Conservation (phyloP, 1,284 basidiomycete species). For the Puccinia horiana region DNA sequence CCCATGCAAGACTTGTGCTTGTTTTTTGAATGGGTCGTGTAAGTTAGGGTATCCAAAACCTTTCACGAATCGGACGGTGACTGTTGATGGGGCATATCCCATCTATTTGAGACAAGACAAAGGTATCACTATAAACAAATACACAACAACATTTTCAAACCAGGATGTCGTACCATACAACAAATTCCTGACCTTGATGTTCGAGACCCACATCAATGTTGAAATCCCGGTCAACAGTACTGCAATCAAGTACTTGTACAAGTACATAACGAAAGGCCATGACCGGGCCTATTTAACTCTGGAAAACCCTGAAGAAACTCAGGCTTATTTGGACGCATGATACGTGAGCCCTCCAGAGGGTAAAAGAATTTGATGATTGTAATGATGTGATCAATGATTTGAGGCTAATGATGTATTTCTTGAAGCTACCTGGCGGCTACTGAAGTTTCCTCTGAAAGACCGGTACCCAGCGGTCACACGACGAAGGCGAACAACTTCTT, state of each 20-base stretch:
- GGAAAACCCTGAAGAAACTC: not conserved
- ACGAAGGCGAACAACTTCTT: not conserved
- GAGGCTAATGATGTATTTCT: too few relatives aligned
- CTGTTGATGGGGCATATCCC: not conserved
- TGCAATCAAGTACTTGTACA: conserved; percentile 19
- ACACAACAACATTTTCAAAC: not conserved
- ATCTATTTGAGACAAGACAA: not conserved
- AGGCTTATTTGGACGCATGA: not conserved
- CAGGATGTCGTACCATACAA: conserved; percentile 18
- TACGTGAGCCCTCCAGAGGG: conserved; percentile 23
- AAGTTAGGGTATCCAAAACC: conserved; percentile 7
- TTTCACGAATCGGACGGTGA: not conserved
- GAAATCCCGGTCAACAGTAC: not conserved
- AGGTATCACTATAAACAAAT: not conserved
- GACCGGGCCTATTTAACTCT: not conserved
- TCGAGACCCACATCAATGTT: conserved; percentile 27
- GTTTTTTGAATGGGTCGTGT: not conserved
- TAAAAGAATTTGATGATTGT: too few relatives aligned
- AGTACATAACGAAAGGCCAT: conserved; percentile 27
- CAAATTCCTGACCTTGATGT: not conserved
- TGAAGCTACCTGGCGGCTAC: not conserved
- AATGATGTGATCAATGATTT: too few relatives aligned
- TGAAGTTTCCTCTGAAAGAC: not conserved
- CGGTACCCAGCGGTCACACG: not conserved
- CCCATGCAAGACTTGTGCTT: not conserved